Evolutionary conservation across 495 filamentous ascomycete species (phyloP), one percentile per base, ranked within the genome.

Genomic region (Pseudoneurospora amorphoporcata): DNA sequence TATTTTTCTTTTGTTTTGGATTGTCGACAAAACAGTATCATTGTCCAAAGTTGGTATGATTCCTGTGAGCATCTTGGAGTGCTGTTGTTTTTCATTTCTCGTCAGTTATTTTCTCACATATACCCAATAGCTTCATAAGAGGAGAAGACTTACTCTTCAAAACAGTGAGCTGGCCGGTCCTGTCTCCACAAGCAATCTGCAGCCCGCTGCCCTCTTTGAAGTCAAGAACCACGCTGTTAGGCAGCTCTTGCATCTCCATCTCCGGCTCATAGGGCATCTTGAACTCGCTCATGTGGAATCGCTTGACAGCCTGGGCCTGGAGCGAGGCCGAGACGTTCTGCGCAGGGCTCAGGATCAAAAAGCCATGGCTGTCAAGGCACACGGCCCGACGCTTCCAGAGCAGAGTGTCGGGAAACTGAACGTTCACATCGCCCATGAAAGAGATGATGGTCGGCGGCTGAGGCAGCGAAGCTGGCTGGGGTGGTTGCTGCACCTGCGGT

Each of bases 351-450:
- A 95, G 84, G 72, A 95, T 88, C 58, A 98, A 79, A 76, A 90
- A 91, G 10, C 94, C 94, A 68, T 90, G 84, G 72, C 86, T 86
- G 78, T 96, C 92, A 68, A 98, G 85, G 69, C 90, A 87, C 82
- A 97, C 89, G 76, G 88, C 90, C 69, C 94, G 89, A 69, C 93
- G 90, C 81, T 97, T 97, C 94, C 94, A 98, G 10, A 98, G 85
- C 32, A 97, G 86, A 61, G 90, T 94, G 79, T 96, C 94, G 2
- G 94, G 94, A 77, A 98, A 97, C 76, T 98, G 94, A 4, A 97
- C 89, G 74, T 98, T 97, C 69, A 97, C 90, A 77, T 97, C 94
- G 45, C 94, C 94, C 79, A 96, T 87, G 69, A 90, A 84, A 0
- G 82, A 88, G 38, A 91, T 82, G 29, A 88, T 87, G 41, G 80